Conservation (phyloP, 805 yeast genomes). For the Candida nitratophila region DNA sequence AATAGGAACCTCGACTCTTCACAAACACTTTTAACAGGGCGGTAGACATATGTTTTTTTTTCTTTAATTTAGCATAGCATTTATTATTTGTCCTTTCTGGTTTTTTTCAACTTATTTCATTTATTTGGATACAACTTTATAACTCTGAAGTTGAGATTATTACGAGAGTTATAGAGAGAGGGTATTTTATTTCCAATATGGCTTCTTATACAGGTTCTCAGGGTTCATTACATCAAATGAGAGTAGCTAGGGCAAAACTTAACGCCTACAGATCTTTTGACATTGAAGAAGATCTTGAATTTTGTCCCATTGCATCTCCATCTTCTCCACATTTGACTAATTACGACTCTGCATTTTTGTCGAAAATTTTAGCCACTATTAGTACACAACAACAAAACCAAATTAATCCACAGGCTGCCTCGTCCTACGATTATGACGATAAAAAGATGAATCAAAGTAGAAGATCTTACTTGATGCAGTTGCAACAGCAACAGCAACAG, state of each 20-base stretch:
- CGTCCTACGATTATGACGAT: not conserved
- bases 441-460: not conserved
- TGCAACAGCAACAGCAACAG: slow-evolving; percentile 1
- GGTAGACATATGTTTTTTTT: too few species aligned
- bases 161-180: too few species aligned
- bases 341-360: slow-evolving; percentile 8
- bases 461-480: not conserved
- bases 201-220: not conserved
- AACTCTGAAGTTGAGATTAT: too few species aligned
- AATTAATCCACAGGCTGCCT: not conserved
- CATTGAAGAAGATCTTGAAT: slow-evolving; percentile 63
- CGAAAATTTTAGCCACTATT: slow-evolving; percentile 8
- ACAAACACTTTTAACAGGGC: too few species aligned
- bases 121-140: too few species aligned
- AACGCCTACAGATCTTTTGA: slow-evolving; percentile 66
- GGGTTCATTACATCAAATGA: slow-evolving; percentile 11
- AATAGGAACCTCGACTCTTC: too few species aligned
- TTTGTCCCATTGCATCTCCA: slow-evolving; percentile 38
- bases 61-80: too few species aligned
- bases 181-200: too few species aligned
- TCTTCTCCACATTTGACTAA: not conserved
- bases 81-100: too few species aligned
- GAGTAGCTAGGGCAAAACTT: slow-evolving; percentile 39
- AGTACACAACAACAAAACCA: not conserved
- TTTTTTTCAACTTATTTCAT: too few species aligned